Base-by-base conservation (phyloP, 2,329 filamentous ascomycete species). In the Fusarium sp. region DNA sequence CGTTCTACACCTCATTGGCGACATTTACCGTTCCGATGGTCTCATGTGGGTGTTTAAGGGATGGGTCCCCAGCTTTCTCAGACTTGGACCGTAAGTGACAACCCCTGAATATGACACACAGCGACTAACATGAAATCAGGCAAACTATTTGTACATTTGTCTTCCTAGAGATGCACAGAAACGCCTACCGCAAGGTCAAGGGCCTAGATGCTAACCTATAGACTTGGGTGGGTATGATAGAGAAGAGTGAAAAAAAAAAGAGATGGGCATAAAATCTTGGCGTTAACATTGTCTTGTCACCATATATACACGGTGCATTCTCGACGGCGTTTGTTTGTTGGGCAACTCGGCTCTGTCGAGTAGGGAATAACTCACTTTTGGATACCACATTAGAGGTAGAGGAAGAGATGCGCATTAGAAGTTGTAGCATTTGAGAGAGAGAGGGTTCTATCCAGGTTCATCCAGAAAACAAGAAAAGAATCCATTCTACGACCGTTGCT, bases 111-210 rank as follows among this genome's bases (percentile, higher is more conserved):
- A 48, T 59, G 16, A 45, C 7, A 54, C 16, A 18, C 43, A n/a
- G 1, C 11, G n/a, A 56, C 71, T 76, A 61, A 78, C 75, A 18
- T 18, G 10, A 54, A n/a, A 41, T 31, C 59, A 91, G 89, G 39
- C 95, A 97, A 85, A 97, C 94, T 9, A 93, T 97, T 70, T 92
- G 93, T 77, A 97, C 94, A 39, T 95, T 97, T 82, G 81, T 97
- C 79, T 95, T 97, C 82, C 82, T 97, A 80, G 95, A 97, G 82
- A 92, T 94, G 82, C 95, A 97, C 83, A 95, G 95, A 85, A 94
- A 92, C 83, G 82, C 92, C 29, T 97, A 95, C 84, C 88, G 89
- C 81, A 86, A 86, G 72, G 71, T 90, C 62, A 85, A 86, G 72
- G 87, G 84, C 61, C 70, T 81, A 50, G 79, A 81, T 45, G 41